A percentile compares a stretch with the other conserved stretches of the same genome.
Evolutionary conservation across 768 basidiomycete species (phyloP).

Genomic region (Hygrophoropsis aurantiaca): DNA sequence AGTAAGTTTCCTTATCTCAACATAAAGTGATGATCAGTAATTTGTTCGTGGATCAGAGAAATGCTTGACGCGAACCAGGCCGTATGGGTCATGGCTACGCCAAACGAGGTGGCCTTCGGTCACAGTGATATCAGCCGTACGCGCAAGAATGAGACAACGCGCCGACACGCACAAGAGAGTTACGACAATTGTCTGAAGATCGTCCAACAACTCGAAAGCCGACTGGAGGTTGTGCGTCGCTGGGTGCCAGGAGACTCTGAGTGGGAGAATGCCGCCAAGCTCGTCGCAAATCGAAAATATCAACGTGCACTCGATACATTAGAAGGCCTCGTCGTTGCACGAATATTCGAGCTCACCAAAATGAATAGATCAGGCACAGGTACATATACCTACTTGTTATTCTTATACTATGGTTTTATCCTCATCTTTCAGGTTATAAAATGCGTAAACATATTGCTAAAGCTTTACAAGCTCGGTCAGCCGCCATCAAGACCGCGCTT

Average conservation of each 20-base stretch:
- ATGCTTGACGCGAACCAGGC: background rate
- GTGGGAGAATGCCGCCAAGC: constrained; percentile 1
- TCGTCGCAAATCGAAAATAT: constrained; percentile 3
- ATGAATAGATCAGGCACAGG: constrained; percentile 19
- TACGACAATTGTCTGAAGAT: background rate
- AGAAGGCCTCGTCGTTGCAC: constrained; percentile 13
- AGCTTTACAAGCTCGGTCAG: background rate
- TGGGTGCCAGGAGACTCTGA: background rate
- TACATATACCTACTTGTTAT: constrained; percentile 18
- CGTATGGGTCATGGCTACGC: background rate
- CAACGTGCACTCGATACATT: constrained; percentile 12
- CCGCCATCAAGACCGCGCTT: constrained; percentile 15
- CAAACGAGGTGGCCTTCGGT: background rate
- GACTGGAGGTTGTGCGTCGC: background rate
- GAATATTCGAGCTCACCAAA: constrained; percentile 21
- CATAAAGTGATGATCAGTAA: too few relatives aligned
- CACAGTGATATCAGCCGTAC: background rate
- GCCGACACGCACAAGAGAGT: background rate
- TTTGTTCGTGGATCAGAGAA: too few relatives aligned
- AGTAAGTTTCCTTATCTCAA: too few relatives aligned
- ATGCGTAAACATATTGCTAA: constrained; percentile 7
- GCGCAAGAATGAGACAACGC: background rate
- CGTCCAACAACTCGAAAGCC: background rate
- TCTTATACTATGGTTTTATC: too few relatives aligned
- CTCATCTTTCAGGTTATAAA: constrained; percentile 2